A percentile compares a stretch with the other conserved stretches of the same genome.
phyloP scores from a whole-genome alignment of 73 alveolate species.

The Tetrahymena elliotti region DNA sequence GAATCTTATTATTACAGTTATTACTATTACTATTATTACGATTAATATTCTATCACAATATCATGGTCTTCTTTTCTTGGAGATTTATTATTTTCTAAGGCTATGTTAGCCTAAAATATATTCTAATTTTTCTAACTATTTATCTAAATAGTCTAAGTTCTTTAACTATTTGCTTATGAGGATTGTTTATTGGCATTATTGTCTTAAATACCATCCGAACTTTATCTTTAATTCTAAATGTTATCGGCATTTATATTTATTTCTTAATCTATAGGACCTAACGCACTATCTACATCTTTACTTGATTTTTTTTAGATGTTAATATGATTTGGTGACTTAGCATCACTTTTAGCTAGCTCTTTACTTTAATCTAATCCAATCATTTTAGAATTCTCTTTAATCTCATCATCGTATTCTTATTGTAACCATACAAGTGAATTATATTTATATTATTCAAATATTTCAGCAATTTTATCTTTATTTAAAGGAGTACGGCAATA shows the following conservation, averaged over 20 bases:
- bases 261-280: not conserved
- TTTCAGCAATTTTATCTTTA: not conserved
- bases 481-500: not conserved
- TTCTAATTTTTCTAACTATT: not conserved
- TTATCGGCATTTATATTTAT: not conserved
- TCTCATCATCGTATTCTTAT: not conserved
- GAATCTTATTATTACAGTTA: not conserved
- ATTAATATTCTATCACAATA: not conserved
- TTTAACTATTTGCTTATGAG: not conserved
- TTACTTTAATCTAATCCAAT: not conserved
- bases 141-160: not conserved
- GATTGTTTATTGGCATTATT: not conserved
- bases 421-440: not conserved
- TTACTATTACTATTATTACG: too few relatives aligned
- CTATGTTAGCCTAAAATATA: not conserved
- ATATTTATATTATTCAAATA: not conserved
- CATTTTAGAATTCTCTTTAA: not conserved
- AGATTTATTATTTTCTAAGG: not conserved
- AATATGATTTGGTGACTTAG: not conserved
- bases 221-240: not conserved
- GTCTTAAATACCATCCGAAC: not conserved
- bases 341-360: not conserved
- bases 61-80: not conserved
- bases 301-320: not conserved
- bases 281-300: not conserved